Evolutionary conservation across 192 early-diverging fungal species (phyloP).

Genomic region (Coemansia sp.): DNA sequence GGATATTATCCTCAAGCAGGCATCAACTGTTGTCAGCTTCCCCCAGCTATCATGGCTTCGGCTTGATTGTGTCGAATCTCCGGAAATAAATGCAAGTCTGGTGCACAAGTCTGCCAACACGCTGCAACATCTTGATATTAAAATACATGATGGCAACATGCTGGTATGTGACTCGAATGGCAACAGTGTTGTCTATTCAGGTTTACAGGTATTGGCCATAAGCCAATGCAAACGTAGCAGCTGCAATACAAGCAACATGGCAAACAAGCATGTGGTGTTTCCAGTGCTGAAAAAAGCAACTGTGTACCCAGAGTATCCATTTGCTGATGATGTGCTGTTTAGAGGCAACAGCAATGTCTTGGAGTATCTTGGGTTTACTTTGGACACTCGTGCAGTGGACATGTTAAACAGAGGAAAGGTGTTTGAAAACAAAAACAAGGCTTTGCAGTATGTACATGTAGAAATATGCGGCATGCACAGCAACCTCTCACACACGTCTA

Average conservation of each 20-base stretch:
- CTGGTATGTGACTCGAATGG: not conserved
- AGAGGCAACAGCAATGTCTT: too few relatives aligned
- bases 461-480: not conserved
- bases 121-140: not conserved
- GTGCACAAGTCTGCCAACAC: not conserved
- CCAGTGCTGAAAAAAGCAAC: too few relatives aligned
- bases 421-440: not conserved
- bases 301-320: too few relatives aligned
- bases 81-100: not conserved
- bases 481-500: too few relatives aligned
- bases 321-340: too few relatives aligned
- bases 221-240: too few relatives aligned
- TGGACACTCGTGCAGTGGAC: not conserved
- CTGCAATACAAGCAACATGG: too few relatives aligned
- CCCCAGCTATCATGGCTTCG: not conserved
- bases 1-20: not conserved
- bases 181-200: not conserved
- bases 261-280: too few relatives aligned
- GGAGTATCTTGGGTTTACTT: not conserved
- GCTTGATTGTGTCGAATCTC: not conserved
- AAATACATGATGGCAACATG: not conserved
- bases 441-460: not conserved
- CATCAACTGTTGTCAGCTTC: not conserved
- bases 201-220: too few relatives aligned
- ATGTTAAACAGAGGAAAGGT: not conserved